Percentiles rank a stretch among this genome's conserved stretches.
Conservation (phyloP, 352 stramenopile species). For the Peronospora belbahrii region DNA sequence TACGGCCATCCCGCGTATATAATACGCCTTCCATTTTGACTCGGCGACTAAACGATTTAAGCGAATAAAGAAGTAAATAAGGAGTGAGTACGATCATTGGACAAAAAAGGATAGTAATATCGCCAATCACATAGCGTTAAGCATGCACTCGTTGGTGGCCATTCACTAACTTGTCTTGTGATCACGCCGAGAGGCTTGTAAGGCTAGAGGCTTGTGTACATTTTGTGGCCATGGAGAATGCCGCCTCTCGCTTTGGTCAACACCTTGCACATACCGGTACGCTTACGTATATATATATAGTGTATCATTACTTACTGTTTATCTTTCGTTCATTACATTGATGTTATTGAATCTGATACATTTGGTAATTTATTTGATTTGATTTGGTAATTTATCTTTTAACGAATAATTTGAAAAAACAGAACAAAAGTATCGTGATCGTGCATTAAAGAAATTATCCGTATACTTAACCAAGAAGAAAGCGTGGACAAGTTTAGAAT, state of each 20-base stretch:
- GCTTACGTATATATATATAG: no score
- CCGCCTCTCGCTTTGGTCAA: constrained; percentile 75
- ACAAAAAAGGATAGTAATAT: neutral
- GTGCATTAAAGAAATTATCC: constrained; percentile 76
- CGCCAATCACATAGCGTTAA: constrained; percentile 17
- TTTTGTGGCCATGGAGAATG: constrained; percentile 50
- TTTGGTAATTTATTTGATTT: constrained; percentile 2
- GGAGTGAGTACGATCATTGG: constrained; percentile 2
- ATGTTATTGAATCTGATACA: no score
- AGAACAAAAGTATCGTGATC: constrained; percentile 84
- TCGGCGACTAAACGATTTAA: constrained; percentile 4
- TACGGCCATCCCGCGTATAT: constrained; percentile 38
- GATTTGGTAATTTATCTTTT: no score
- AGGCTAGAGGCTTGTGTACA: no score
- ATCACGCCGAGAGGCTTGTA: no score
- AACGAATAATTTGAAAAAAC: no score
- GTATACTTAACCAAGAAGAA: constrained; percentile 60
- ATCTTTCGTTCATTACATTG: no score
- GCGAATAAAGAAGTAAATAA: constrained; percentile 5
- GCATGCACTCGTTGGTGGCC: constrained; percentile 11
- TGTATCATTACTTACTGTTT: no score
- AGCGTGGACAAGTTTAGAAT: constrained; percentile 65
- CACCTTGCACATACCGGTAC: constrained; percentile 77
- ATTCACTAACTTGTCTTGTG: constrained; percentile 10
- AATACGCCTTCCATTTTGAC: constrained; percentile 50